Conservation (phyloP, 176 grass and related monocot genomes). For the Lolium rigidum region DNA sequence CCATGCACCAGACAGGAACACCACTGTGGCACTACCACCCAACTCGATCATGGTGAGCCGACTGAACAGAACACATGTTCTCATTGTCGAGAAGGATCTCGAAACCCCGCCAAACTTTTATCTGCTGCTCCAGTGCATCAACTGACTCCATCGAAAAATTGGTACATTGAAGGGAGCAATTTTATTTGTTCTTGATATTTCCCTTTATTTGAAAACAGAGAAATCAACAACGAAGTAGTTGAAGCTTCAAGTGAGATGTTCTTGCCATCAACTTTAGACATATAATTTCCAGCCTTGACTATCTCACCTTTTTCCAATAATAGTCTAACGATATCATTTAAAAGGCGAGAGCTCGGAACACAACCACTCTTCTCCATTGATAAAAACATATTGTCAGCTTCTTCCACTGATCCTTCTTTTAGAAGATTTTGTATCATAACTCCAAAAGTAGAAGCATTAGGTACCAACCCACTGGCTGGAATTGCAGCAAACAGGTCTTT, state of each 20-base stretch:
- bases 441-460: not conserved
- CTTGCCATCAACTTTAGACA: not conserved
- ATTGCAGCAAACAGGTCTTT: not conserved
- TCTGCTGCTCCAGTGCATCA: not conserved
- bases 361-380: not conserved
- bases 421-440: not conserved
- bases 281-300: not conserved
- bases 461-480: not conserved
- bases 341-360: not conserved
- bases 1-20: not conserved
- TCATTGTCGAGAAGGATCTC: not conserved
- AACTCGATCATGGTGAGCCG: not conserved
- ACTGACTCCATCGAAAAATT: not conserved
- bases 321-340: not conserved
- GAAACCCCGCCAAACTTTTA: not conserved
- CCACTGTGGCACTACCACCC: not conserved
- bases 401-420: not conserved
- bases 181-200: not conserved
- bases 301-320: not conserved
- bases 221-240: not conserved
- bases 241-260: constrained; percentile 2
- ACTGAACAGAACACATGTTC: not conserved
- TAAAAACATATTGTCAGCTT: not conserved
- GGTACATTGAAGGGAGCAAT: not conserved
- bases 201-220: not conserved